Evolutionary conservation across 768 basidiomycete genomes (phyloP).

Genomic region (Chiua virens): DNA sequence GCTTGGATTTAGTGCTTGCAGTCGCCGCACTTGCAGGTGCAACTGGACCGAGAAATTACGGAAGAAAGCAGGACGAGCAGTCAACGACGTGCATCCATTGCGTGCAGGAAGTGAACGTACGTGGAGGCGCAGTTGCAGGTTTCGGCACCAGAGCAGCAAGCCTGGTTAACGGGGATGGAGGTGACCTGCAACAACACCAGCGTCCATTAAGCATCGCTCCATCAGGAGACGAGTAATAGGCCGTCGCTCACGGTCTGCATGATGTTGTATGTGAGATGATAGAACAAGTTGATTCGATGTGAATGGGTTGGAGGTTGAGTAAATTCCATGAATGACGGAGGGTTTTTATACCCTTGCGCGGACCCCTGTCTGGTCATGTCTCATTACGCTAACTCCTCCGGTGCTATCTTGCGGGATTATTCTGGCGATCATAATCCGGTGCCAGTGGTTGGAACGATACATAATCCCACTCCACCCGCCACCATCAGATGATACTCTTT

Average conservation of each 20-base stretch:
- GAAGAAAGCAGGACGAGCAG: background rate
- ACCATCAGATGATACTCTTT: too few species aligned
- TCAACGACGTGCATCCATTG: background rate
- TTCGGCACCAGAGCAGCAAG: background rate
- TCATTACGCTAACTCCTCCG: too few species aligned
- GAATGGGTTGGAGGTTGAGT: too few species aligned
- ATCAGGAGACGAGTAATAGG: background rate
- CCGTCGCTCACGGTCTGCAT: constrained; percentile 14
- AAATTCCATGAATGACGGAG: too few species aligned
- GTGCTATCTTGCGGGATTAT: too few species aligned
- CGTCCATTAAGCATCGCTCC: background rate
- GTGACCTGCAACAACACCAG: background rate
- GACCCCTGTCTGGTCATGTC: too few species aligned
- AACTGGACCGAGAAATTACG: background rate
- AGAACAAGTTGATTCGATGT: too few species aligned
- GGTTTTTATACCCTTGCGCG: too few species aligned
- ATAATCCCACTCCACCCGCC: too few species aligned
- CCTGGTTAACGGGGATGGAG: too few species aligned
- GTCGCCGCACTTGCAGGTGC: constrained; percentile 7
- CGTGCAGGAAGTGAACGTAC: background rate
- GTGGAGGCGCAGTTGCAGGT: constrained; percentile 13
- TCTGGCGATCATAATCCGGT: too few species aligned
- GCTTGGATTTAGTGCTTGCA: constrained; percentile 17
- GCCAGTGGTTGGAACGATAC: too few species aligned
- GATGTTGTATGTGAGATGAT: background rate